Evolutionary conservation across 192 early-diverging fungal genomes (phyloP), one percentile per base, ranked within the genome.

Genomic region (Mortierella hygrophila): DNA sequence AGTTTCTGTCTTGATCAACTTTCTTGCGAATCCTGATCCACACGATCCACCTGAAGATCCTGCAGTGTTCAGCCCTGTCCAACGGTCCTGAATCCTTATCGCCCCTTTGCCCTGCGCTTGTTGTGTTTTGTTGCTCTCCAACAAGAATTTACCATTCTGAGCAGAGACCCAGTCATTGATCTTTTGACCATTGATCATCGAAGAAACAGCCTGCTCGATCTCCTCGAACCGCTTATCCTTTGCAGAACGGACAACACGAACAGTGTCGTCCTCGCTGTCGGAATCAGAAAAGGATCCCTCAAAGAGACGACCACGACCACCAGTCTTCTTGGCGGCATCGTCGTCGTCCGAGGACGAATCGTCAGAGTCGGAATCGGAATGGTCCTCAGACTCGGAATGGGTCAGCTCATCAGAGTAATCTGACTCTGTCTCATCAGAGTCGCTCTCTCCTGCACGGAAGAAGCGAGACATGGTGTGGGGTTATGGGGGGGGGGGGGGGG

Each of bases 201-300:
- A 86, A 74, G 92, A 92, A 72, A 93, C 90, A 72, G 92, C 82
- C 35, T 73, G 80, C 54, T 95, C 90, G 89, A 98, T 90, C 85
- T 98, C 97, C 42, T 98, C 95, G 76, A 93, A 90, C 68, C 95
- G 93, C 93, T 98, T 98, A 88, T 97, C 96, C 85, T 95, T 95
- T 79, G 92, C 92, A 60, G 93, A 96, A 84, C 94, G 94, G 40
- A 97, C 94, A 74, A 93, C 90, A 42, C 94, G 91, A 90, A 94
- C 95, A 69, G 88, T 92, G 37, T 94, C 95, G 37, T 93, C 94
- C 5, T 95, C 95, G 2, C 88, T 88, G 76, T 94, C 94, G 8
- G 89, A 92, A 60, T 90, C 91, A 72, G 86, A 89, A 1, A 83
- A 73, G 44, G 60, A 82, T 77, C 88, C 88, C 78, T 88, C 88